phyloP scores from a whole-genome alignment of 306 rosid species.

The Mimosa pudica region DNA sequence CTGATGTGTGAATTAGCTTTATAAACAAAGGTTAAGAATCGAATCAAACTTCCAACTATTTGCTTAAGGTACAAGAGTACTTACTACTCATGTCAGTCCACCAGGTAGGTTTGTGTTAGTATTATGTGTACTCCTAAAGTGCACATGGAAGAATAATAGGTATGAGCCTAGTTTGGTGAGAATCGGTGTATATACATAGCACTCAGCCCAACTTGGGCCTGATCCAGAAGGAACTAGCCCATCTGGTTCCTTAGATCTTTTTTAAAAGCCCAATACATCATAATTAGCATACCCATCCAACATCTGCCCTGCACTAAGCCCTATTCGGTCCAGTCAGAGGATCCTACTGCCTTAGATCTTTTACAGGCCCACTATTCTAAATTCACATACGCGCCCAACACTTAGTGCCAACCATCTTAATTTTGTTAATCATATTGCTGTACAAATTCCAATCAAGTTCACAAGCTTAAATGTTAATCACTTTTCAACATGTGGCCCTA shows the following conservation, averaged over 20 bases:
- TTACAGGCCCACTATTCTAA: not conserved
- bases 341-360: not conserved
- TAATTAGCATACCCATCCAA: not conserved
- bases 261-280: not conserved
- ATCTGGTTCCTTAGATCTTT: not conserved
- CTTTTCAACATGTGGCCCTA: conserved; percentile 30
- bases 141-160: not conserved
- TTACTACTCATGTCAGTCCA: too few species aligned
- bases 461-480: conserved; percentile 1
- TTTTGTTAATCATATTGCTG: not conserved
- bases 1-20: too few species aligned
- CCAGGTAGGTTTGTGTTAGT: too few species aligned
- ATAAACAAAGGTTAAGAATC: too few species aligned
- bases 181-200: not conserved
- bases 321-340: not conserved
- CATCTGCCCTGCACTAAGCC: not conserved
- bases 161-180: not conserved
- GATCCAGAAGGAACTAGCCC: not conserved
- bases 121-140: not conserved
- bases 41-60: too few species aligned
- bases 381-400: not conserved
- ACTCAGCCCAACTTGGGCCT: not conserved
- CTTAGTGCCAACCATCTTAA: not conserved
- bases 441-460: not conserved
- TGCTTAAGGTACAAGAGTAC: too few species aligned